Base-by-base conservation (phyloP, 257 asterid genomes). In the Gardenia jasminoides region DNA sequence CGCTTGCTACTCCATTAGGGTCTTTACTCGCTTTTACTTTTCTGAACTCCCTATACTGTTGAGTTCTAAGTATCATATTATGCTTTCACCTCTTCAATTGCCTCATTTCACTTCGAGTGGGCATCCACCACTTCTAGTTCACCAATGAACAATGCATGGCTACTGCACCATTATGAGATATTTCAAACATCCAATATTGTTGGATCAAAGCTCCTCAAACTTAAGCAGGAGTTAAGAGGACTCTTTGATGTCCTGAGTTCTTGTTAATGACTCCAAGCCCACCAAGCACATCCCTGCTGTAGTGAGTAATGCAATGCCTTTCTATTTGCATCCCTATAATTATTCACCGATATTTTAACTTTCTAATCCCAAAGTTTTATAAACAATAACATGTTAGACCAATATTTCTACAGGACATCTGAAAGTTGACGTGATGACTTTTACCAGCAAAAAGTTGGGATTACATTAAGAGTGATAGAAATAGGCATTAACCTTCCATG, bases 401-500 rank as follows among this genome's bases (percentile, higher is more conserved):
- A 7, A 47, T 4, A 12, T 46, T 50, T 50, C 17, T 20, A 50
- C 0, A 31, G 2, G 4, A 26, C 1, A 66, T 28, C 46, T 39
- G 24, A 71, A 24, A 59, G 30, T 6, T 22, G 44, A 71, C 24
- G 72, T 47, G 41, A 20, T n/a, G 30, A 62, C 70, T 22, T n/a
- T 5, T 46, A 46, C 0, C 24, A 43, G 11, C n/a, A 74, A 6
- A 66, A 48, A 64, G 9, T 33, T 10, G 58, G 56, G 13, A 28
- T 33, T 26, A 20, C n/a, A 16, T 66, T 22, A 36, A 68, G 5
- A 19, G 62, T 1, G 41, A 39, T 26, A 48, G 17, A 71, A 15
- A 47, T 36, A 50, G 62, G 33, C 15, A 70, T 83, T 47, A 67
- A 94, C 98, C 98, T 93, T 92, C 99, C 99, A 95, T 66, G 99